phyloP scores from a whole-genome alignment of 1,284 basidiomycete species.

The Leccinum subrobustum region DNA sequence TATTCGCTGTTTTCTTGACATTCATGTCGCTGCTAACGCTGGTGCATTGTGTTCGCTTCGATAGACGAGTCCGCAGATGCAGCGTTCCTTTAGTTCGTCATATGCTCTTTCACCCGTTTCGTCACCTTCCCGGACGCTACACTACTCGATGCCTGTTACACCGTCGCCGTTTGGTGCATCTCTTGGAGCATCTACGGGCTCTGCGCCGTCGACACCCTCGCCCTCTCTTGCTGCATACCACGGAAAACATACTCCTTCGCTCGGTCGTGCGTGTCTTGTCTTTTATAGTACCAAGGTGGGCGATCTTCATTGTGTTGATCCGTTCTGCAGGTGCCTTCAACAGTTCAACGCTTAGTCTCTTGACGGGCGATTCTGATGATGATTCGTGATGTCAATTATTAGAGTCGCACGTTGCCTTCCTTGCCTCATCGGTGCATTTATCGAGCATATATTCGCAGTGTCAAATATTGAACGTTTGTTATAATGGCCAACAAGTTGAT shows the following conservation, averaged over 20 bases:
- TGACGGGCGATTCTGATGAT: constrained; percentile 31
- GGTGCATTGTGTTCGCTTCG: not conserved
- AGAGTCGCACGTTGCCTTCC: not conserved
- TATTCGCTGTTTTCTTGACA: constrained; percentile 3
- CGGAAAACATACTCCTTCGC: constrained; percentile 29
- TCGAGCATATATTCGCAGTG: constrained; percentile 6
- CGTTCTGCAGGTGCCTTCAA: constrained; percentile 28
- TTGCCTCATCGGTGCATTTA: constrained; percentile 11
- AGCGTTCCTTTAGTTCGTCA: constrained; percentile 51
- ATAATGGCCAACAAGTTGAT: constrained; percentile 1
- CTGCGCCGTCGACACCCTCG: constrained; percentile 41
- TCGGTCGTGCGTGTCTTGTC: constrained; percentile 27
- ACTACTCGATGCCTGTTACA: constrained; percentile 41
- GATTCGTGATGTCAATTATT: constrained; percentile 18
- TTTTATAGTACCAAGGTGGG: not conserved
- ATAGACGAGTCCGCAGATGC: constrained; percentile 52
- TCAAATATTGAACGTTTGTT: constrained; percentile 4
- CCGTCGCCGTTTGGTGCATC: constrained; percentile 39
- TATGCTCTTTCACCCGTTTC: constrained; percentile 52
- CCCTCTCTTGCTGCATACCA: constrained; percentile 35
- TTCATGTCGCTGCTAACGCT: not conserved
- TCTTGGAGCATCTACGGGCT: constrained; percentile 34
- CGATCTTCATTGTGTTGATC: not conserved
- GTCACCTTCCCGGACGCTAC: constrained; percentile 45
- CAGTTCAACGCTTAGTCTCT: constrained; percentile 23